Conservation (phyloP, 805 yeast genomes). For the Candida fluviatilis region DNA sequence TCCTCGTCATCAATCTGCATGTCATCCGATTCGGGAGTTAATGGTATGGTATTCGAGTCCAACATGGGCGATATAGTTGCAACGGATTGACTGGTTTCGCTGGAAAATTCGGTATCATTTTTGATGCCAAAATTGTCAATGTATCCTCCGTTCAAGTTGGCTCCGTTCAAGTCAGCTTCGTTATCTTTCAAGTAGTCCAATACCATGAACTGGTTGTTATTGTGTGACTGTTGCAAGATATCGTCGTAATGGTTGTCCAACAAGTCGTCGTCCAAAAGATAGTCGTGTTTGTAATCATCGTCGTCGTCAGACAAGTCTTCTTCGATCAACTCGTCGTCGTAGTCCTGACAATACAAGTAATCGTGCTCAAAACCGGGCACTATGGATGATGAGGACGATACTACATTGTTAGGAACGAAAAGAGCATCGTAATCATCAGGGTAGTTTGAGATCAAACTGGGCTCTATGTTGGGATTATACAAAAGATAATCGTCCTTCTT, state of each 20-base stretch:
- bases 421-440: constrained; percentile 17
- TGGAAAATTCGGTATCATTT: constrained; percentile 2
- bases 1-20: constrained; percentile 13
- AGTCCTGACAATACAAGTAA: constrained; percentile 24
- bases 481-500: constrained; percentile 33
- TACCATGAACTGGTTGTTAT: constrained; percentile 1
- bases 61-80: neutral
- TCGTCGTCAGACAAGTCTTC: constrained; percentile 38
- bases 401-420: neutral
- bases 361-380: constrained; percentile 34
- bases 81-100: constrained; percentile 2
- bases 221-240: neutral
- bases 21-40: constrained; percentile 6
- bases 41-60: neutral
- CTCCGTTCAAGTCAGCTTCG: constrained; percentile 5
- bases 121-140: constrained; percentile 11
- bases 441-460: constrained; percentile 28
- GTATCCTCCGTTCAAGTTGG: constrained; percentile 12
- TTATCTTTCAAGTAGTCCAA: neutral
- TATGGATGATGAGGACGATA: constrained; percentile 3
- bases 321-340: constrained; percentile 24
- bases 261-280: neutral
- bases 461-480: constrained; percentile 40
- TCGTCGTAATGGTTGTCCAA: constrained; percentile 1
- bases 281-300: constrained; percentile 15